These are phyloP conservation scores for Pistacia vera DNA, from an alignment of 345 rosid species.

Conservation along the genomic window DNA sequence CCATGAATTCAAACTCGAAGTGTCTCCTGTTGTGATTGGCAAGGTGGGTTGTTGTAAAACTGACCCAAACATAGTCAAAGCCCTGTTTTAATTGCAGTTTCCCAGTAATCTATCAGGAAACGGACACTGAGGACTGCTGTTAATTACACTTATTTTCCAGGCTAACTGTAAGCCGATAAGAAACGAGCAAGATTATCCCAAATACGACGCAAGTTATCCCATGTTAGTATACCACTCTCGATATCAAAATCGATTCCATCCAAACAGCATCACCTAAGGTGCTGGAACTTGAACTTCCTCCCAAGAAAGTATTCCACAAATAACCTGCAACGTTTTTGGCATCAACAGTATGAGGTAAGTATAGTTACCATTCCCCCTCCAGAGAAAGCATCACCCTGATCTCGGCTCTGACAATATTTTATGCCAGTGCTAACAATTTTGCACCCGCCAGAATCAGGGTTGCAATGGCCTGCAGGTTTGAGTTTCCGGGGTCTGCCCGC, in stretches of 20 bases:
- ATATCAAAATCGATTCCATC: conserved; percentile 67
- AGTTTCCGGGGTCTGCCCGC: conserved; percentile 44
- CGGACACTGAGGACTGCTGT: conserved; percentile 71
- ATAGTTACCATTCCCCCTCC: conserved; percentile 57
- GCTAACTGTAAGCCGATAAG: conserved; percentile 30
- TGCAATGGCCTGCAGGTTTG: conserved; percentile 66
- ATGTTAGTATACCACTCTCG: no score
- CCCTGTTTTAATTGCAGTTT: conserved; percentile 44
- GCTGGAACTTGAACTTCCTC: conserved; percentile 48
- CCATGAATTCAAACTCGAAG: conserved; percentile 43
- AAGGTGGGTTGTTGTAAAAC: conserved; percentile 67
- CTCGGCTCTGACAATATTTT: conserved; percentile 42
- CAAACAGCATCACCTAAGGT: conserved; percentile 53
- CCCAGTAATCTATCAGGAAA: conserved; percentile 55
- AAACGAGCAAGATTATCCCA: conserved; percentile 49
- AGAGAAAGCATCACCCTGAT: conserved; percentile 67
- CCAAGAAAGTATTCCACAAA: conserved; percentile 46
- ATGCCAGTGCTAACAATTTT: conserved; percentile 34
- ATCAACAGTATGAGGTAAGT: conserved; percentile 44
- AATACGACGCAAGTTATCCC: no score
- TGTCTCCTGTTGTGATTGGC: conserved; percentile 42
- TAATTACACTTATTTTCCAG: conserved; percentile 50
- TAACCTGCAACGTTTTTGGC: conserved; percentile 43
- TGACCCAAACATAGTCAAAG: conserved; percentile 67
- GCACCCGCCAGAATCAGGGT: conserved; percentile 44